Evolutionary conservation across 805 yeast species (phyloP), one percentile per base, ranked within the genome.

Genomic region (Candida silvatica): DNA sequence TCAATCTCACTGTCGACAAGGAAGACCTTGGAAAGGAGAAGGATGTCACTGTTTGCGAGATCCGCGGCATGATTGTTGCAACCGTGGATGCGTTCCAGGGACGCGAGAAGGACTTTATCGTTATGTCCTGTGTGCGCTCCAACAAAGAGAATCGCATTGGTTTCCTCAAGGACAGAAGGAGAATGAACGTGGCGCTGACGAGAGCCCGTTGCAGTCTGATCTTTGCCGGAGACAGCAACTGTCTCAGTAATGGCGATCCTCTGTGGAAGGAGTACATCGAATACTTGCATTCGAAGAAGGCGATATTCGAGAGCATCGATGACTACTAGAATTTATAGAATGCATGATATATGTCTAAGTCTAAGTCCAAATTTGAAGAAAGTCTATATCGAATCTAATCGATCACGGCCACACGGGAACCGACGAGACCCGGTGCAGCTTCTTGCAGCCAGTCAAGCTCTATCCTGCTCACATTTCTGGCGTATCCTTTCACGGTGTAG

Each of bases 61-160:
- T 70, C 27, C 62, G 65, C 35, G 69, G 67, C 4, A 51, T 69
- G 14, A 61, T 68, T 58, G 59, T 73, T 44, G 66, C 71, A 12
- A 57, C 85, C 0, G 81, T 86, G n/a, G 96, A 86, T 56, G 92
- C 95, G 2, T 86, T 86, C 62, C 95, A 86, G 58, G 95, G 95
- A 20, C 68, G 94, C 47, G 95, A 85, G 49, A 86, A 84, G 59
- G 87, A 82, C 48, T 79, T 77, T 38, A 79, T 86, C 27, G 69
- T 87, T 17, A 63, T 86, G 40, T 76, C 92, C 3, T 74, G 92
- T 49, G 95, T 86, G 22, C 67, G 96, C 47, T 72, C 77, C 16
- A 79, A 79, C 48, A 58, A 55, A 11, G 53, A 54, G n/a, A 50
- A 62, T 19, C 73, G 64, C 37, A 70, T 79, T 39, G 86, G 87